These are phyloP conservation scores for Nakaseomyces uthaithaninus DNA, from an alignment of 1,139 yeast species.

Conservation along the genomic window DNA sequence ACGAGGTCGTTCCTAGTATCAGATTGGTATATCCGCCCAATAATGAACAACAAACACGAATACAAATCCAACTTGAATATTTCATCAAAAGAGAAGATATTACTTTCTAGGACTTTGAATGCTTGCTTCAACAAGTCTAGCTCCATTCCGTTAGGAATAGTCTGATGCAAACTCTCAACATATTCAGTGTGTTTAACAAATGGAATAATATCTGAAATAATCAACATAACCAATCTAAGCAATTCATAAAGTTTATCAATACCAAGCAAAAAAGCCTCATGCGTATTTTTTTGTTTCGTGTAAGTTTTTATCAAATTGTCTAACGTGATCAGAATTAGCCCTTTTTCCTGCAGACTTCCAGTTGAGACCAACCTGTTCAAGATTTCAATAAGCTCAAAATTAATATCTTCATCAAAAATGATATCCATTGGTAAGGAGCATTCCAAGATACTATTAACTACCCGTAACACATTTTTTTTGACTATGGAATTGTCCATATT, in stretches of 20 bases:
- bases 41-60: conserved; percentile 58
- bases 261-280: conserved; percentile 38
- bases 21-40: conserved; percentile 44
- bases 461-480: conserved; percentile 41
- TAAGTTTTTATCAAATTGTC: conserved; percentile 38
- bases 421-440: conserved; percentile 51
- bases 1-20: conserved; percentile 35
- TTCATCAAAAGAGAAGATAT: conserved; percentile 57
- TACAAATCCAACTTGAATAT: conserved; percentile 62
- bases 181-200: conserved; percentile 41
- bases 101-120: conserved; percentile 49
- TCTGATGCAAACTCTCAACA: conserved; percentile 16
- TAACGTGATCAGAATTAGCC: conserved; percentile 49
- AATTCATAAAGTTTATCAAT: conserved; percentile 79
- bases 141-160: conserved; percentile 30
- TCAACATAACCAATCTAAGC: conserved; percentile 61
- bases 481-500: conserved; percentile 20
- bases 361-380: conserved; percentile 65
- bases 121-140: conserved; percentile 44
- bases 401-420: conserved; percentile 59
- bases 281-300: conserved; percentile 27
- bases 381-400: conserved; percentile 67
- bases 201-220: conserved; percentile 54
- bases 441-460: conserved; percentile 51
- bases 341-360: conserved; percentile 47